These are phyloP conservation scores for Fraxinus ornus DNA, from an alignment of 305 asterid genomes.

Conservation along the genomic window DNA sequence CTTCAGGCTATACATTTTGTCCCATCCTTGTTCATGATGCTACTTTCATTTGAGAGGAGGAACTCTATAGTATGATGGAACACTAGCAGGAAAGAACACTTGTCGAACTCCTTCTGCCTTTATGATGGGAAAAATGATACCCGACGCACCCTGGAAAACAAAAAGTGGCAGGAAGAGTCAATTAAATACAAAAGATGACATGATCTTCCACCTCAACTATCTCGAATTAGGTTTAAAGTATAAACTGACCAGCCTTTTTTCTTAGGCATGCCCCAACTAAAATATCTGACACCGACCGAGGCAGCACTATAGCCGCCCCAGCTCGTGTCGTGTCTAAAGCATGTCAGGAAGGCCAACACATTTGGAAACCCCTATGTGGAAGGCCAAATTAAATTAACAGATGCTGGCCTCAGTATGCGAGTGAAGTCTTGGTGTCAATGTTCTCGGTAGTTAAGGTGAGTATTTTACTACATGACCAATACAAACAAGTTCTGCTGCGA, in stretches of 20 bases:
- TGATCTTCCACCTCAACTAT: not conserved
- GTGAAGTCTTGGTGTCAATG: not conserved
- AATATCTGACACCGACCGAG: not conserved
- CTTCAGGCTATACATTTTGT: not conserved
- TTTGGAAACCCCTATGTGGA: not conserved
- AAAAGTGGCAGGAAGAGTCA: not conserved
- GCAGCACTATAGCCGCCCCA: not conserved
- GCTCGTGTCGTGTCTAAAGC: not conserved
- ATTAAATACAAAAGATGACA: not conserved
- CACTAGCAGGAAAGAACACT: conserved; percentile 32
- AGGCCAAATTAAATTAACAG: not conserved
- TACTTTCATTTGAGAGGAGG: conserved; percentile 16
- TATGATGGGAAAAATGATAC: conserved; percentile 32
- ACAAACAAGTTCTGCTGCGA: not conserved
- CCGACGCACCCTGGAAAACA: conserved; percentile 30
- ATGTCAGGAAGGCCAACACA: not conserved
- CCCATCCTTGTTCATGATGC: not conserved
- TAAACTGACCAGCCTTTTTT: not conserved
- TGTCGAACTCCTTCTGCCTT: conserved; percentile 37
- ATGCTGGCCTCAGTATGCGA: not conserved
- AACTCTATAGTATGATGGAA: conserved; percentile 30
- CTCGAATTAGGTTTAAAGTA: not conserved
- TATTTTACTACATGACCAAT: not conserved
- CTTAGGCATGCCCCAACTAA: not conserved
- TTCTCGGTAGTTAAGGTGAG: not conserved